Conservation (phyloP, 2,329 filamentous ascomycete genomes). For the Tolypocladium cylindrosporum region DNA sequence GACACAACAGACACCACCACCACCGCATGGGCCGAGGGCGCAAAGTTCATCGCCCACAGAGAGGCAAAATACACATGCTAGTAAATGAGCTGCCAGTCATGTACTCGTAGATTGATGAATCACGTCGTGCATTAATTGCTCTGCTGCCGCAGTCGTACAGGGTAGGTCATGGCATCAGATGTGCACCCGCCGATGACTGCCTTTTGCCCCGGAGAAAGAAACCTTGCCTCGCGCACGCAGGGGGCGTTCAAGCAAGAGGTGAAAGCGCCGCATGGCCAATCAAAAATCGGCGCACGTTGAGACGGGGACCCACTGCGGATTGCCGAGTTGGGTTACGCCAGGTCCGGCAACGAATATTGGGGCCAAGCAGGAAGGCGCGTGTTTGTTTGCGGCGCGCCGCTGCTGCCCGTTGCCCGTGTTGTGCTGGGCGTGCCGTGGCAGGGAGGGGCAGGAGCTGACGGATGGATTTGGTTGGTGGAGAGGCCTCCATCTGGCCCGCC, state of each 20-base stretch:
- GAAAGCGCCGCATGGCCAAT: background rate
- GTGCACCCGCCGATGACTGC: too few relatives aligned
- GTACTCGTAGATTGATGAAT: background rate
- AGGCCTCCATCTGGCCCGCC: background rate
- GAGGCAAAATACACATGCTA: background rate
- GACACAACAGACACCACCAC: background rate
- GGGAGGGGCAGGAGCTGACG: too few relatives aligned
- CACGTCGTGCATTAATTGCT: background rate
- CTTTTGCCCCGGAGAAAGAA: background rate
- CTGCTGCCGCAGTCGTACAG: background rate
- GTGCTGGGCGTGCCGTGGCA: too few relatives aligned
- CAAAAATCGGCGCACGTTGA: background rate
- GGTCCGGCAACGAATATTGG: background rate
- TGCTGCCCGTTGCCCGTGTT: background rate
- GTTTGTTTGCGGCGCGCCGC: background rate
- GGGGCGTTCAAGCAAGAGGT: background rate
- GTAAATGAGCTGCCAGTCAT: background rate
- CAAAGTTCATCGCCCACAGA: too few relatives aligned
- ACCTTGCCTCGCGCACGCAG: background rate
- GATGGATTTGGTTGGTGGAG: background rate
- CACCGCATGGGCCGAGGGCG: background rate
- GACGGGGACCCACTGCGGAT: background rate
- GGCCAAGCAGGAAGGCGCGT: background rate
- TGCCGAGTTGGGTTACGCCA: background rate
- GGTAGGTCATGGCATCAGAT: background rate